These are phyloP conservation scores for Chaetoceros muelleri DNA, from an alignment of 108 stramenopile species.

Conservation along the genomic window DNA sequence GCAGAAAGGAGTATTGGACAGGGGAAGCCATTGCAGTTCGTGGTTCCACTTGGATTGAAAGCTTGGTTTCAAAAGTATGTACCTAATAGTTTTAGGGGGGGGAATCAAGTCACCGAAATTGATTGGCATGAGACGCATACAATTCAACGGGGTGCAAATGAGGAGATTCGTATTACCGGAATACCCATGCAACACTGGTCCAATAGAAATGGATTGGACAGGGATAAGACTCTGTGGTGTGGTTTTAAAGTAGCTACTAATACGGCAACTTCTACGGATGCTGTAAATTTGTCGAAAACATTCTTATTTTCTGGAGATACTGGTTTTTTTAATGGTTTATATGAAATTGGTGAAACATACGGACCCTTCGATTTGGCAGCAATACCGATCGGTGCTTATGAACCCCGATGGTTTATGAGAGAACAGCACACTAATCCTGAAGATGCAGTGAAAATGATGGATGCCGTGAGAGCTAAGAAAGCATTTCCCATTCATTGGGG, in stretches of 20 bases:
- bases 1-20: neutral
- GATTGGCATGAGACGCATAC: slow-evolving; percentile 15
- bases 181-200: slow-evolving; percentile 81
- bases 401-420: slow-evolving; percentile 81
- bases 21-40: slow-evolving; percentile 5
- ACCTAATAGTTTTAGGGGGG: neutral
- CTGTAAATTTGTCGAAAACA: neutral
- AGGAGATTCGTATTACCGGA: slow-evolving; percentile 25
- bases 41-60: slow-evolving; percentile 21
- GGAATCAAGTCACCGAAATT: slow-evolving; percentile 1
- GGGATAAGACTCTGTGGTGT: slow-evolving; percentile 72
- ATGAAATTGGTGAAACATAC: slow-evolving; percentile 17
- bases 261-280: slow-evolving; percentile 8
- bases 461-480: slow-evolving; percentile 33
- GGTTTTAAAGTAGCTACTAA: slow-evolving; percentile 34
- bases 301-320: slow-evolving; percentile 84
- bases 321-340: slow-evolving; percentile 42
- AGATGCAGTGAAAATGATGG: slow-evolving; percentile 80
- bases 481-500: slow-evolving; percentile 91
- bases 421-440: slow-evolving; percentile 74
- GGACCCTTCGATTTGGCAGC: slow-evolving; percentile 83
- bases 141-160: slow-evolving; percentile 10
- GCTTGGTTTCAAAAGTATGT: slow-evolving; percentile 5
- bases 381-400: slow-evolving; percentile 93
- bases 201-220: slow-evolving; percentile 50